Conservation (phyloP, 768 basidiomycete genomes). For the Mycena crocata region DNA sequence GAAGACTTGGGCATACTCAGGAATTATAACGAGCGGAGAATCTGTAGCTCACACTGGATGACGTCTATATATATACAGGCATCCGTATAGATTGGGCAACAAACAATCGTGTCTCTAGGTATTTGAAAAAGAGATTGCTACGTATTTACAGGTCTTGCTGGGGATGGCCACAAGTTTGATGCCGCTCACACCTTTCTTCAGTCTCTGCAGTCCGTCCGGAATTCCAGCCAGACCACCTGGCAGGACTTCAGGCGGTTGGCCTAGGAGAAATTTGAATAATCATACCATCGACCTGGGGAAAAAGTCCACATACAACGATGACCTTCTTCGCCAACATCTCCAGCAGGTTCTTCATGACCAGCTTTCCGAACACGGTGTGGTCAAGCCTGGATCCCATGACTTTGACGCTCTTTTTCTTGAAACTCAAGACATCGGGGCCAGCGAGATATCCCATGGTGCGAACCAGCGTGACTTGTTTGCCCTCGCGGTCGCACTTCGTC, state of each 20-base stretch:
- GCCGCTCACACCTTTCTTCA: constrained; percentile 22
- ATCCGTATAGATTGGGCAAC: too few species aligned
- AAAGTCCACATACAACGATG: constrained; percentile 24
- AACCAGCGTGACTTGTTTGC: neutral
- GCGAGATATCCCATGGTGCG: constrained; percentile 2
- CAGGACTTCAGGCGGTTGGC: constrained; percentile 59
- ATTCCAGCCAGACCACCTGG: constrained; percentile 59
- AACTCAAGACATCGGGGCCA: constrained; percentile 38
- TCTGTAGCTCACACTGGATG: too few species aligned
- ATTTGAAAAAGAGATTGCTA: too few species aligned
- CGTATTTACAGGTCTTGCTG: too few species aligned
- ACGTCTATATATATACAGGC: too few species aligned
- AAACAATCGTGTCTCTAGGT: too few species aligned
- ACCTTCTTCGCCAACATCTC: constrained; percentile 47
- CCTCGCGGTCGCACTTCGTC: neutral
- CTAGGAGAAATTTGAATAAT: constrained; percentile 37
- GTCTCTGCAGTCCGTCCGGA: constrained; percentile 50
- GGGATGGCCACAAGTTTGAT: constrained; percentile 28
- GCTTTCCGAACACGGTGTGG: constrained; percentile 35
- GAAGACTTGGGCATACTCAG: too few species aligned
- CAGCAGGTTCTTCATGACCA: constrained; percentile 35
- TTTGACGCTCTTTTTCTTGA: constrained; percentile 13
- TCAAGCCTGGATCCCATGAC: constrained; percentile 32
- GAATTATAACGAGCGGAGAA: too few species aligned
- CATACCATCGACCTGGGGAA: neutral